Base-by-base conservation (phyloP, 83 land plant genomes). In the Diphasiastrum complanatum region DNA sequence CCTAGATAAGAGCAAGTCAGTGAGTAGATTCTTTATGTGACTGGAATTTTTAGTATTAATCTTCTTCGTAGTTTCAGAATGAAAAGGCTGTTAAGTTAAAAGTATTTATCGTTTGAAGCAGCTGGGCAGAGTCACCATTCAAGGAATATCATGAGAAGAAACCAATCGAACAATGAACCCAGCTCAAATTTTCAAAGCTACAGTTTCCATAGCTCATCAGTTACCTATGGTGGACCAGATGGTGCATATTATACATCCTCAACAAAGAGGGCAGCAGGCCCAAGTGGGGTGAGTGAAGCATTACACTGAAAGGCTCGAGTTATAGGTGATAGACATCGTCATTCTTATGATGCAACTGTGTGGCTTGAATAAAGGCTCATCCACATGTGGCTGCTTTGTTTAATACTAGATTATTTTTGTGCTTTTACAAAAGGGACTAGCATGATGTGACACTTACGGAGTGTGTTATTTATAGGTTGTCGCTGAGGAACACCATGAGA, bases 211-310 rank as follows among this genome's bases (percentile, higher is more conserved):
- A 83, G 85, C 63, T 89, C 95, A 6, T 60, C 79, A 35, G 81
- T 89, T 12, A 75, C 79, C 12, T 89, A 85, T 58, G 87, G 96
- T 45, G 95, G 95, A 24, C 52, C 67, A 6, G 81, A 75, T 73
- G 96, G 96, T 12, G 66, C 82, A 3, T 85, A 89, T 47, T 81
- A 83, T 52, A 74, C 96, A 35, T 59, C 81, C 20, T 83, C 90
- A 24, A 77, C 70, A 14, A 72, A 80, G 3, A 85, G 87, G 61
- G 81, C 81, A 64, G 65, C 64, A 25, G 95, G 95, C 2, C 75
- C 83, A 65, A 71, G 78, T 70, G 96, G 91, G 41, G 96, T 85
- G 60, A 59, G 79, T 66, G 19, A 45, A 2, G 1, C 12, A 36
- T n/a, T 34, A 23, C 24, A 8, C 14, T 8, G 43, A 14, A 8